Base-by-base conservation (phyloP, 345 rosid species). In the Theobroma cacao region DNA sequence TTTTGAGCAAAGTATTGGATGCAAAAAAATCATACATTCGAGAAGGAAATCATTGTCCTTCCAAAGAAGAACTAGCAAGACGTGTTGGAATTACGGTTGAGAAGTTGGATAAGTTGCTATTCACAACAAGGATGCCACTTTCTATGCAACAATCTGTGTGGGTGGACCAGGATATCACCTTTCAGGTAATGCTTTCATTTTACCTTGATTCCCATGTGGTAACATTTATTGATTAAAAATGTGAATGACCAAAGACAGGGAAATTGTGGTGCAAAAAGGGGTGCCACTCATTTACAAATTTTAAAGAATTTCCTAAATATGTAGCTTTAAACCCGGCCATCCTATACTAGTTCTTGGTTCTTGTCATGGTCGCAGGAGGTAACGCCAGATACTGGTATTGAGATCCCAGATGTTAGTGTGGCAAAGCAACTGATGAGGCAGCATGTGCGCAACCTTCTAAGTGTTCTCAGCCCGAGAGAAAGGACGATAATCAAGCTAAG, bases 141-240 rank as follows among this genome's bases (percentile, higher is more conserved):
- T 95, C 98, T 38, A 74, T 92, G 87, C 94, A 95, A 81, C 91
- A 86, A 43, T 81, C 91, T 64, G 88, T 93, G 68, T 93, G 97
- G 95, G 18, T 88, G 60, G 97, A 91, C 82, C 95, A 91, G 79
- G 89, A 80, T 55, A 91, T 89, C 64, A 92, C 96, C 31, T 90
- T 73, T 78, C 93, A 95, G 93, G 99, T 93, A 90, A 45, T 50
- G 9, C 66, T 38, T 65, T 41, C 10, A 67, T 40, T 56, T 24
- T 62, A 24, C 43, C 38, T 64, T 62, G 61, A 41, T 47, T 70
- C 61, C 40, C 45, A 11, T 33, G 7, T 26, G 61, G 26, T 10
- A 43, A 13, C 9, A 6, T 77, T 41, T 45, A 31, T 75, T 70
- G 38, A 75, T 60, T 14, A 38, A 38, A 77, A 36, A 53, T 52